Base-by-base conservation (phyloP, 768 basidiomycete genomes). In the Plicaturopsis crispa region DNA sequence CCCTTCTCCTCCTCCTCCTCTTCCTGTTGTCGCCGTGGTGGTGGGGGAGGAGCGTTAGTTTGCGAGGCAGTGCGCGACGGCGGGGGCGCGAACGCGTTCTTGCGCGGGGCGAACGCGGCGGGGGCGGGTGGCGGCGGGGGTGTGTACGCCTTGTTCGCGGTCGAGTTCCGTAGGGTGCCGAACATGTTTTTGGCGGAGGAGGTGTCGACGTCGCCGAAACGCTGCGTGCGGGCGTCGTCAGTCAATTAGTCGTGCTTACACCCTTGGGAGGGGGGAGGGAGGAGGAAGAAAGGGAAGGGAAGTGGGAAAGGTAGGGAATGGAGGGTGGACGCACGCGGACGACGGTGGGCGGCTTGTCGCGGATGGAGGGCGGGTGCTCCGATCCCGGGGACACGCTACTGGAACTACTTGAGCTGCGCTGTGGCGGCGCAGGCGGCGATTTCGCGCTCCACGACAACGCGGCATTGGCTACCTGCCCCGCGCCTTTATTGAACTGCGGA, bases 131-230 rank as follows among this genome's bases (percentile, higher is more conserved):
- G 58, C 56, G 1, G 53, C 32, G 62, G 54, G 0, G 64, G 53
- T 4, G 63, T 33, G 7, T 63, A 58, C 36, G 61, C 62, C 45
- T 67, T 67, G 28, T 64, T 60, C 10, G 56, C 59, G 6, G 63
- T 61, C n/a, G 56, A 60, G 36, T 66, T 54, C 24, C 75, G 56
- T 8, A 79, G 67, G 4, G 67, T 65, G 35, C 70, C 54, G 49
- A 57, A 59, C 56, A 73, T 65, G 36, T 60, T 63, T 41, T 66
- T 66, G 5, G 62, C 46, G 1, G 75, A 73, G 0, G 75, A 67
- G 28, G 69, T 68, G 53, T 80, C 73, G 17, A 80, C 62, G 41
- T 74, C 67, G n/a, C 75, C 76, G 38, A 80, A 66, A 71, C 66
- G 74, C 79, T 80, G 46, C 43, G 13, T 38, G 42, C 11, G 30